Conservation (phyloP, 148 eudicot species). For the Gaultheria prostrata region DNA sequence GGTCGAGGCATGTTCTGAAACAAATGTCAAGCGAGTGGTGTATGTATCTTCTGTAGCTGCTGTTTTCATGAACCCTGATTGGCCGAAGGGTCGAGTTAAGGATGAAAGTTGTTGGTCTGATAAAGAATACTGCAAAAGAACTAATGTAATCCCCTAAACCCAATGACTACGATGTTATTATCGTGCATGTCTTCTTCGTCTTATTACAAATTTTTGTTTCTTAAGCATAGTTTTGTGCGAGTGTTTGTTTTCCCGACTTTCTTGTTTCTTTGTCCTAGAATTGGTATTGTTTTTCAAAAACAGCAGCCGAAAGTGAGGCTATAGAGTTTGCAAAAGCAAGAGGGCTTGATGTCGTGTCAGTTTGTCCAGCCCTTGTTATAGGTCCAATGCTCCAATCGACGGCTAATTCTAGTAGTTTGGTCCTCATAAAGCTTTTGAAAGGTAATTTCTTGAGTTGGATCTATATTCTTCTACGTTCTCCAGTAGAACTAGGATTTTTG, state of each 20-base stretch:
- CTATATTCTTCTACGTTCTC: not conserved
- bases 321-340: conserved; percentile 53
- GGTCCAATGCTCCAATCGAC: conserved; percentile 73
- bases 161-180: not conserved
- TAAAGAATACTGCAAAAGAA: conserved; percentile 38
- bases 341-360: conserved; percentile 63
- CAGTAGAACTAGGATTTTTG: not conserved
- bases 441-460: conserved; percentile 33
- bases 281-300: conserved; percentile 78
- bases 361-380: conserved; percentile 54
- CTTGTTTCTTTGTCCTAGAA: conserved; percentile 39
- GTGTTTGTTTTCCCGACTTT: not conserved
- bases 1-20: conserved; percentile 38
- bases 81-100: conserved; percentile 34
- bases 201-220: not conserved
- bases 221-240: not conserved
- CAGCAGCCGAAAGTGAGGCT: conserved; percentile 71
- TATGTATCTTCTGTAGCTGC: conserved; percentile 47
- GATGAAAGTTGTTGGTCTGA: conserved; percentile 57
- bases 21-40: conserved; percentile 38
- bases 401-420: conserved; percentile 64
- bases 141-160: conserved; percentile 29
- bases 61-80: conserved; percentile 33
- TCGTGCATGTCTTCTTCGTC: not conserved
- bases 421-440: conserved; percentile 63